These are phyloP conservation scores for Malus hybrid DNA, from an alignment of 331 rosid genomes.

Conservation along the genomic window DNA sequence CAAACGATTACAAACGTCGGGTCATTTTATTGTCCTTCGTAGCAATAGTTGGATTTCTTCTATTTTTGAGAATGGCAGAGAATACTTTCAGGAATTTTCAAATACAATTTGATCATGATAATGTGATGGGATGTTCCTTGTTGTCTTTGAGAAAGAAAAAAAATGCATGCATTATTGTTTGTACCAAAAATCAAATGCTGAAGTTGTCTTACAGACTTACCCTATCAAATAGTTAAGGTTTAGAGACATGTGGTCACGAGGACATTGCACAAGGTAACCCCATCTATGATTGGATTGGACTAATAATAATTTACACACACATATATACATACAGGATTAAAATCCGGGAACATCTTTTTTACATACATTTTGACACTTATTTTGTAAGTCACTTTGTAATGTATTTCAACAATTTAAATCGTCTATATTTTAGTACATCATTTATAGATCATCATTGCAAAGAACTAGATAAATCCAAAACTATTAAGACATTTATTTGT, in stretches of 20 bases:
- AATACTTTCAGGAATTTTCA: neutral
- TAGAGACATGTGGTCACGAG: slow-evolving; percentile 13
- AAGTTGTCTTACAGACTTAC: slow-evolving; percentile 1
- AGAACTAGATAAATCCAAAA: no score
- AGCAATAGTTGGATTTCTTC: neutral
- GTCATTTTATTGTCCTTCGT: neutral
- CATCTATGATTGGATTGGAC: slow-evolving; percentile 10
- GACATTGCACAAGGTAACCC: slow-evolving; percentile 1
- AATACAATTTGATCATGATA: neutral
- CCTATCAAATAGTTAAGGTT: neutral
- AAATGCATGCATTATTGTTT: slow-evolving; percentile 8
- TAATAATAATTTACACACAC: no score
- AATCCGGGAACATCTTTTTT: no score
- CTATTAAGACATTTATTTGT: no score
- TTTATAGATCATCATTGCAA: no score
- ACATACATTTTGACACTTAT: no score
- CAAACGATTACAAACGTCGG: neutral
- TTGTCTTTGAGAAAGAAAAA: neutral
- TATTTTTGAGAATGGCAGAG: neutral
- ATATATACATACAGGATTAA: no score
- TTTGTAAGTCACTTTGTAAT: no score
- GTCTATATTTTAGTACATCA: no score
- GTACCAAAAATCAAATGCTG: neutral
- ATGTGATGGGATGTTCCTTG: slow-evolving; percentile 1
- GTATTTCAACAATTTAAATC: no score